Conservation (phyloP, 306 rosid genomes). For the Coriaria nepalensis region DNA sequence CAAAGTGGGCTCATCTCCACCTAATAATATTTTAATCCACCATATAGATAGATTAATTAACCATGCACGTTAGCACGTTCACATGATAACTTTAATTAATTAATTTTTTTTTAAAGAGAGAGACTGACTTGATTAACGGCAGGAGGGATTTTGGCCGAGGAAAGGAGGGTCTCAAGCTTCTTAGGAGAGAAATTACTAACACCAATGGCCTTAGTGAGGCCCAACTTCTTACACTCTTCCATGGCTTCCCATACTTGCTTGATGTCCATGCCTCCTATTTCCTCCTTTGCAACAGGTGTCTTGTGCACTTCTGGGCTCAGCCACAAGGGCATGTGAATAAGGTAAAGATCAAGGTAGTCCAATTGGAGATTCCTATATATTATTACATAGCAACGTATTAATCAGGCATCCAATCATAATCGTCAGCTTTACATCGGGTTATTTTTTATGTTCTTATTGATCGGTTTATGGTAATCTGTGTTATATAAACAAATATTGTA, state of each 20-base stretch:
- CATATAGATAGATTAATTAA: no score
- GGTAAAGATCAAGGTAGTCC: slow-evolving; percentile 11
- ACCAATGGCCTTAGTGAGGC: slow-evolving; percentile 78
- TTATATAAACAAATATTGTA: no score
- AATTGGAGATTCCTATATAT: slow-evolving; percentile 3
- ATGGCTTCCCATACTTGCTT: slow-evolving; percentile 59
- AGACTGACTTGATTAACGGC: slow-evolving; percentile 49
- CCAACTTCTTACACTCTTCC: slow-evolving; percentile 60
- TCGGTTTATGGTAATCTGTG: neutral
- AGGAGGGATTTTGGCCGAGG: slow-evolving; percentile 55
- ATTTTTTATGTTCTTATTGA: neutral
- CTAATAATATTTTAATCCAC: slow-evolving; percentile 14
- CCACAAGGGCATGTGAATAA: slow-evolving; percentile 13
- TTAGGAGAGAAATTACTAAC: slow-evolving; percentile 67
- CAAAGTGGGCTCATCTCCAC: slow-evolving; percentile 44
- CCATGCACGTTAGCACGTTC: no score
- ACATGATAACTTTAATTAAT: no score
- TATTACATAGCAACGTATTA: neutral
- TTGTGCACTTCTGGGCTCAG: slow-evolving; percentile 1
- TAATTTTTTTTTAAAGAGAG: no score
- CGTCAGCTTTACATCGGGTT: neutral
- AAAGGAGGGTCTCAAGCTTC: slow-evolving; percentile 45
- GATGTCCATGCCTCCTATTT: slow-evolving; percentile 30
- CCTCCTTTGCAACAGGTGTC: slow-evolving; percentile 7
- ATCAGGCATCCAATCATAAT: neutral